Base-by-base conservation (phyloP, 1,139 yeast species). In the Candida freyschussii region DNA sequence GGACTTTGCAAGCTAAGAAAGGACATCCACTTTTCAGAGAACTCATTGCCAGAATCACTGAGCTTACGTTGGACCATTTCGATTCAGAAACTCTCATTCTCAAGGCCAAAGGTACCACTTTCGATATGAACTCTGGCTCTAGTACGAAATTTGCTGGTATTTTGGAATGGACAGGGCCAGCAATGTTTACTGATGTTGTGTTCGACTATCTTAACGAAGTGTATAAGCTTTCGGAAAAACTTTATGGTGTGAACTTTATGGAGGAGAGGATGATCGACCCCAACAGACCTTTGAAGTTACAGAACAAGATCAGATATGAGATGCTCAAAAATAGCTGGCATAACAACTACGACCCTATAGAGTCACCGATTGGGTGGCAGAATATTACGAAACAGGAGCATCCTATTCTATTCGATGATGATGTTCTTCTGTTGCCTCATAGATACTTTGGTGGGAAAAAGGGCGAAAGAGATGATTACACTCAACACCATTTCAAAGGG, bases 141-240 rank as follows among this genome's bases (percentile, higher is more conserved):
- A 18, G 26, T 4, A 30, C 33, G 1, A 45, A 37, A 26, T 37
- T 37, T 8, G 52, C 54, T 42, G 72, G 68, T 30, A 75, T 89
- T 34, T 84, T 91, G 91, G 77, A 86, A 52, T 91, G 97, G 97
- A 89, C 97, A 0, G 98, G 97, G 0, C 95, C 96, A 3, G 97
- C 95, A 0, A 70, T 84, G 17, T 91, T 87, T 76, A 85, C 97
- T 0, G 97, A 91, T 57, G 60, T 74, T 6, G 72, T 86, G 10
- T 83, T 89, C 52, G 72, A 69, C 25, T 86, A 89, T 57, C 63
- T 91, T 67, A 81, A 72, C 58, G 75, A 69, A 48, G 63, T 72
- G 21, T 52, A 73, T 37, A 65, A 50, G 38, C 65, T 32, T 57
- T 48, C 69, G 73, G 7, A 56, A 22, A 5, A 7, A 1, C 24